Conservation (phyloP, 2,329 filamentous ascomycete genomes). For the Parasarocladium wereldwijsianum region DNA sequence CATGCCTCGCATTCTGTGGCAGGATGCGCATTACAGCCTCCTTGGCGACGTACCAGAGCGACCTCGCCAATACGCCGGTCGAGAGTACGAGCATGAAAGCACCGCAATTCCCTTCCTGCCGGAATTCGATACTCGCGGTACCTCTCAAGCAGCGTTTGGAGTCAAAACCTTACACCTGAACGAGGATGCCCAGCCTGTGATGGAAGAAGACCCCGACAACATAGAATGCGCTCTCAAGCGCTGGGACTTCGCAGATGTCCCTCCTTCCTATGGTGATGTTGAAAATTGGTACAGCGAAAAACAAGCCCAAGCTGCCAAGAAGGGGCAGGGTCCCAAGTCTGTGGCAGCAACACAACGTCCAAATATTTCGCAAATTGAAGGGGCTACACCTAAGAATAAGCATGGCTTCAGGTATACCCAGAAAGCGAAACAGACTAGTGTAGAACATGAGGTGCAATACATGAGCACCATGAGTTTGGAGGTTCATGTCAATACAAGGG, state of each 20-base stretch:
- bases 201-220: conserved; percentile 30
- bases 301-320: conserved; percentile 5
- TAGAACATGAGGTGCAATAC: conserved; percentile 75
- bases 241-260: conserved; percentile 64
- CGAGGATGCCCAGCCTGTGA: conserved; percentile 31
- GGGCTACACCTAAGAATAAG: conserved; percentile 67
- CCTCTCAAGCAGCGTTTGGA: conserved; percentile 38
- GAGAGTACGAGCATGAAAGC: conserved; percentile 66
- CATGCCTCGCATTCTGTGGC: conserved; percentile 64
- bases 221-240: conserved; percentile 36
- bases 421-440: conserved; percentile 55
- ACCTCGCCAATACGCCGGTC: conserved; percentile 70
- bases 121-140: conserved; percentile 52
- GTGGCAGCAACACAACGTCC: conserved; percentile 15
- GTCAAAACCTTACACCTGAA: conserved; percentile 10
- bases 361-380: conserved; percentile 71
- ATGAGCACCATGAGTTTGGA: conserved; percentile 97
- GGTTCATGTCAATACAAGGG: conserved; percentile 78
- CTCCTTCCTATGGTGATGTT: conserved; percentile 60
- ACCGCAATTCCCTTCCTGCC: conserved; percentile 67
- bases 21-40: conserved; percentile 72
- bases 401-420: conserved; percentile 80
- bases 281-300: conserved; percentile 46
- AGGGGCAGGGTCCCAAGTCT: conserved; percentile 1
- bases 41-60: conserved; percentile 70